Base-by-base conservation (phyloP, 345 rosid genomes). In the Lepidium didymum region DNA sequence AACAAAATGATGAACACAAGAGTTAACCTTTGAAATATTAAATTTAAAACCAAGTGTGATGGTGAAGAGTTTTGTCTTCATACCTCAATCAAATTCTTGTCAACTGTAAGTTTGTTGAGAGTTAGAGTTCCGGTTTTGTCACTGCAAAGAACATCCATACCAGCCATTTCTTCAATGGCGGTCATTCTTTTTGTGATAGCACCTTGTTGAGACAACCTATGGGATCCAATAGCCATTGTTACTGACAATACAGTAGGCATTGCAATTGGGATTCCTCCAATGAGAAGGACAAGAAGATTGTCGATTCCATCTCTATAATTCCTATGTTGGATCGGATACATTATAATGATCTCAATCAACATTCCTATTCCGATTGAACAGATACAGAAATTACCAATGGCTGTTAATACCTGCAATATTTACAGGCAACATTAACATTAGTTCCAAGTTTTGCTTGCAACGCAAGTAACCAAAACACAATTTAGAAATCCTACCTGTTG, bases 161-260 rank as follows among this genome's bases (percentile, higher is more conserved):
- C 98, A 4, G 97, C 96, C 98, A 93, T 84, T 80, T 90, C 97
- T 77, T 93, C 96, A n/a, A 93, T 93, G 44, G 99, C 97, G 10
- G 99, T 93, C 99, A 91, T 90, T 77, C 97, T 81, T 81, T 93
- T 93, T 25, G 96, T 93, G 68, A 93, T 93, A 72, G 99, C 99
- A 18, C 99, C 99, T 82, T 93, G 97, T 61, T 88, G 70, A 2
- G 96, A 86, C 33, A 93, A 78, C 43, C 96, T 86, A 66, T 93
- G 97, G 15, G 97, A 91, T 34, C 99, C 99, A 53, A 91, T 88
- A 57, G 99, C 97, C 98, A 93, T 93, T 53, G 98, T 93, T 62
- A 93, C 98, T 1, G 97, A 92, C 79, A 88, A 79, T 23, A 93
- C 94, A 16, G 97, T 93, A 4, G 98, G 98, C 98, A 93, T 93